Evolutionary conservation across 2,329 filamentous ascomycete species (phyloP), one percentile per base, ranked within the genome.

Genomic region (Trichophyton equinum): DNA sequence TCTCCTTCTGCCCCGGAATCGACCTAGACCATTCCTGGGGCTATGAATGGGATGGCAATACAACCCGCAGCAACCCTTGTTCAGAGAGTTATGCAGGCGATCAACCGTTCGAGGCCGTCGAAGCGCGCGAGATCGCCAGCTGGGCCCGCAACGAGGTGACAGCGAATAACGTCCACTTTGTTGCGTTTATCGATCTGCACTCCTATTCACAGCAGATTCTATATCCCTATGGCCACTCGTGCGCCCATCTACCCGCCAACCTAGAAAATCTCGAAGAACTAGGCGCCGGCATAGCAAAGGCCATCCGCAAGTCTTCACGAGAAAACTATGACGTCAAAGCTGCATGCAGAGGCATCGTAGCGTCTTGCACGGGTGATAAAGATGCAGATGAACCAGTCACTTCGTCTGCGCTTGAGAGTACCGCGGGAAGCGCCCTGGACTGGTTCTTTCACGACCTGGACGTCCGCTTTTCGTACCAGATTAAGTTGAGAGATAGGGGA

Each of bases 121-220:
- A 99, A 74, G 84, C 91, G 1, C 81, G 81, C 59, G 78, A 81
- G 15, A 80, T 97, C 57, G 86, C 89, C 3, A 79, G 86, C 55
- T 99, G 92, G 92, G 89, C 89, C 0, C 83, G 79, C 67, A 92
- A 90, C 69, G 82, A 95, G 72, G 90, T 86, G 0, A 77, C 81
- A 6, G 78, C 84, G 65, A 83, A 86, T 70, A 85, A 87, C 61
- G 84, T 86, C 58, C 80, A 86, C 15, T 90, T 97, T 66, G 82
- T 91, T n/a, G 90, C 87, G 2, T 86, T 95, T 65, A 71, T 97
- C 51, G 94, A 99, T 71, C 79, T 97, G 27, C 94, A 99, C 74
- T 92, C 89, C 1, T 99, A 97, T 73, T 95, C 90, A 0, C 91
- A 99, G 75, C 88, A 96, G 74, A 86, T 99, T 22, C 80, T 97